These are phyloP conservation scores for Beta lomatogona DNA, from an alignment of 179 eudicot genomes.

Conservation along the genomic window DNA sequence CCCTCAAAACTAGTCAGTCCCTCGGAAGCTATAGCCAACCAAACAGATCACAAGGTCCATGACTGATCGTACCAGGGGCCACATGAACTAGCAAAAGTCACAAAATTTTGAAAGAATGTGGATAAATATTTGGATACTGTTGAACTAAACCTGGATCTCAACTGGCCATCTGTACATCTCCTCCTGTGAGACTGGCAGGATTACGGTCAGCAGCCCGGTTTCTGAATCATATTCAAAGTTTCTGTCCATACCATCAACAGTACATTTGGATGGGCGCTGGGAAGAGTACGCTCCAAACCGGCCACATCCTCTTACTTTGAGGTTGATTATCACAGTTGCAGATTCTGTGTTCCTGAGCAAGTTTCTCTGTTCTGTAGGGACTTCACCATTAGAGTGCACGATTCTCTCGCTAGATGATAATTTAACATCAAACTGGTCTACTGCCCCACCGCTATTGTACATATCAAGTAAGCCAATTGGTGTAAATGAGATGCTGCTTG, in stretches of 20 bases:
- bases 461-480: constrained; percentile 83
- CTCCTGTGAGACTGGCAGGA: constrained; percentile 58
- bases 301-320: constrained; percentile 79
- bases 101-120: constrained; percentile 11
- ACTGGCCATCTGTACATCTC: constrained; percentile 80
- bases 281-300: constrained; percentile 76
- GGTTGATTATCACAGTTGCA: constrained; percentile 44
- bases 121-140: not conserved
- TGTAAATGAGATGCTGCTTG: constrained; percentile 60
- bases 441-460: constrained; percentile 85
- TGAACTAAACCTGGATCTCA: constrained; percentile 51
- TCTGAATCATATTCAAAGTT: constrained; percentile 51
- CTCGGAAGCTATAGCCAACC: too few species aligned
- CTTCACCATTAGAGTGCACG: constrained; percentile 37
- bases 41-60: too few species aligned
- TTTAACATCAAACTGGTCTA: constrained; percentile 54
- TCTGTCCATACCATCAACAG: constrained; percentile 37
- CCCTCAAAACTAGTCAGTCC: too few species aligned
- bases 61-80: not conserved
- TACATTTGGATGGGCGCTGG: constrained; percentile 62
- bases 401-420: constrained; percentile 25
- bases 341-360: constrained; percentile 31
- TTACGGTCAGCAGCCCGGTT: constrained; percentile 53
- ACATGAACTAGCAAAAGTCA: constrained; percentile 2
- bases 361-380: constrained; percentile 12